Evolutionary conservation across 805 yeast species (phyloP).

Genomic region (Pichia thaimueangensis): DNA sequence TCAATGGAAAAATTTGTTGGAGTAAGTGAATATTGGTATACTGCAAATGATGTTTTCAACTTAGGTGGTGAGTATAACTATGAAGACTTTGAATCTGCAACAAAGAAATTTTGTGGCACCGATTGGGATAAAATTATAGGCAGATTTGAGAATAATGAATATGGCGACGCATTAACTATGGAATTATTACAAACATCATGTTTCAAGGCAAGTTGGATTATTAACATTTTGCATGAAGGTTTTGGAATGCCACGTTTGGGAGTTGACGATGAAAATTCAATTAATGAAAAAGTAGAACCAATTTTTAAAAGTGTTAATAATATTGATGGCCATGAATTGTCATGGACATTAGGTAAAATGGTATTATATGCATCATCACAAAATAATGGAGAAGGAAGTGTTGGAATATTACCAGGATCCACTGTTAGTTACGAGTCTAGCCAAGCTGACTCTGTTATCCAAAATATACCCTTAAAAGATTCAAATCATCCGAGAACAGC

Average conservation of each 20-base stretch:
- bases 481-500: background rate
- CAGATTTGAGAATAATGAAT: slow-evolving; percentile 47
- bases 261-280: slow-evolving; percentile 33
- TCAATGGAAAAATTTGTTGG: slow-evolving; percentile 81
- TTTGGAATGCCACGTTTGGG: slow-evolving; percentile 76
- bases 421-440: slow-evolving; percentile 11
- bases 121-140: slow-evolving; percentile 56
- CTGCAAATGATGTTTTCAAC: slow-evolving; percentile 85
- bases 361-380: slow-evolving; percentile 75
- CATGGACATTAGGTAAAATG: slow-evolving; percentile 94
- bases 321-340: slow-evolving; percentile 76
- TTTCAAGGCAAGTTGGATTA: slow-evolving; percentile 93
- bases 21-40: slow-evolving; percentile 95
- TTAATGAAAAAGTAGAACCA: slow-evolving; percentile 15
- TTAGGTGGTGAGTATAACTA: slow-evolving; percentile 87
- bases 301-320: slow-evolving; percentile 72
- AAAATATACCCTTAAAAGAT: slow-evolving; percentile 26
- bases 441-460: slow-evolving; percentile 25
- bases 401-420: slow-evolving; percentile 19
- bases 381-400: slow-evolving; percentile 27
- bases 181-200: slow-evolving; percentile 69
- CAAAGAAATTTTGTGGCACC: slow-evolving; percentile 66
- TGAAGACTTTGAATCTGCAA: slow-evolving; percentile 55
- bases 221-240: slow-evolving; percentile 86
- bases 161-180: slow-evolving; percentile 47